Percentiles rank a stretch among this genome's conserved stretches.
These are phyloP conservation scores for Nepenthes gracilis DNA, from an alignment of 148 eudicot genomes.

Conservation along the genomic window DNA sequence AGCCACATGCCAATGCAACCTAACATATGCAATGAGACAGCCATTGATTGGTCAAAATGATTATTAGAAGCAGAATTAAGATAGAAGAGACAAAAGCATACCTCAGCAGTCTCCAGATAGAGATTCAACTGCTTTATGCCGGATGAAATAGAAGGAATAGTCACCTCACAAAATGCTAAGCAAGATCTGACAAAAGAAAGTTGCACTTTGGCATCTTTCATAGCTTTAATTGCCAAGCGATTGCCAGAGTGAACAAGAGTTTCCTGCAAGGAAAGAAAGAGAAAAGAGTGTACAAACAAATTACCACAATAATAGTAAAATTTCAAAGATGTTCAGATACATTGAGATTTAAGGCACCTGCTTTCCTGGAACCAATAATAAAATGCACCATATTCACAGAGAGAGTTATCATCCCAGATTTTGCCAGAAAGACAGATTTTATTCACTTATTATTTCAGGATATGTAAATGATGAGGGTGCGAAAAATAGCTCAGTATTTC, in stretches of 20 bases:
- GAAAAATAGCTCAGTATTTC: background rate
- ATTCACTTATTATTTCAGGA: too few species aligned
- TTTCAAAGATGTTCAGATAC: background rate
- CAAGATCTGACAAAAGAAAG: slow-evolving; percentile 52
- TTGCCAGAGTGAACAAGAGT: slow-evolving; percentile 61
- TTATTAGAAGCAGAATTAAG: background rate
- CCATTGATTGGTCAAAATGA: background rate
- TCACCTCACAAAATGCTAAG: slow-evolving; percentile 62
- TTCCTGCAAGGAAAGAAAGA: slow-evolving; percentile 33
- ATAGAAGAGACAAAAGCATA: slow-evolving; percentile 5
- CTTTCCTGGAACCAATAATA: background rate
- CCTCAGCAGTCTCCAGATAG: slow-evolving; percentile 79
- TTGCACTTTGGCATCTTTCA: slow-evolving; percentile 25
- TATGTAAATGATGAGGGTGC: too few species aligned
- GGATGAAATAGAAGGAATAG: slow-evolving; percentile 56
- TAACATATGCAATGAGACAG: slow-evolving; percentile 12
- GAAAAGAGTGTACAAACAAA: background rate
- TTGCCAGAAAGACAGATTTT: too few species aligned
- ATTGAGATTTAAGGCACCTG: background rate
- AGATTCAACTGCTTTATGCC: slow-evolving; percentile 41
- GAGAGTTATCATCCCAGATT: too few species aligned
- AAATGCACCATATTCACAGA: too few species aligned
- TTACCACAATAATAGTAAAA: background rate
- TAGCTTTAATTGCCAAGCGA: slow-evolving; percentile 33
- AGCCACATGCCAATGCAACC: slow-evolving; percentile 52